phyloP scores from a whole-genome alignment of 225 moss, liverwort and hornwort species.

The Antitrichia curtipendula region DNA sequence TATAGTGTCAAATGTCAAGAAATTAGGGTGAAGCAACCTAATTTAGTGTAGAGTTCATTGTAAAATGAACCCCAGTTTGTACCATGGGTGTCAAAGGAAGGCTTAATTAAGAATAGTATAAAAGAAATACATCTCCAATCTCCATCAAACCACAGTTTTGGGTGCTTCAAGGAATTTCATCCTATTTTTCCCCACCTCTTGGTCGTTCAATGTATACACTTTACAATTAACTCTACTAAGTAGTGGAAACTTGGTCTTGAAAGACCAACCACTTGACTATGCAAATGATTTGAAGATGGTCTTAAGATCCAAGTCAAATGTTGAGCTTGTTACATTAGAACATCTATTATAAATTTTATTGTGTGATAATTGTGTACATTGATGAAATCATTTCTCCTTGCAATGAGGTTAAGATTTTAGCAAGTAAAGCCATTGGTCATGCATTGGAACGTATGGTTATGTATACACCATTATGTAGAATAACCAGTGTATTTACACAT shows the following conservation, averaged over 20 bases:
- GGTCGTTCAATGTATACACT: no score
- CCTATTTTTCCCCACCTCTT: no score
- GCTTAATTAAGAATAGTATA: no score
- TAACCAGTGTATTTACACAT: neutral
- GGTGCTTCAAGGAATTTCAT: no score
- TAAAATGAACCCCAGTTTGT: no score
- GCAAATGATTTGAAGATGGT: neutral
- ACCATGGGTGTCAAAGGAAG: no score
- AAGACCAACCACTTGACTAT: neutral
- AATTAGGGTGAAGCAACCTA: no score
- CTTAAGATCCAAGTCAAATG: neutral
- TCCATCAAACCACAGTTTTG: no score
- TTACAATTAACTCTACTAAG: no score
- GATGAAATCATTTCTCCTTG: neutral
- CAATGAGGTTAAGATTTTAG: neutral
- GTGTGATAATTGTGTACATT: neutral
- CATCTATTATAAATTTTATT: neutral
- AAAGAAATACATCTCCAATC: no score
- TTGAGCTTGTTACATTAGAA: neutral
- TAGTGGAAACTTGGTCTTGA: neutral
- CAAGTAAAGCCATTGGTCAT: rapidly evolving
- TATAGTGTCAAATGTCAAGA: no score
- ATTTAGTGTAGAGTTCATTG: no score
- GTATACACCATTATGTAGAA: neutral
- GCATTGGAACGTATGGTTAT: rapidly evolving